A percentile compares a stretch with the other conserved stretches of the same genome.
Evolutionary conservation across 2,329 filamentous ascomycete species (phyloP).

Genomic region (Escovopsis weberi): DNA sequence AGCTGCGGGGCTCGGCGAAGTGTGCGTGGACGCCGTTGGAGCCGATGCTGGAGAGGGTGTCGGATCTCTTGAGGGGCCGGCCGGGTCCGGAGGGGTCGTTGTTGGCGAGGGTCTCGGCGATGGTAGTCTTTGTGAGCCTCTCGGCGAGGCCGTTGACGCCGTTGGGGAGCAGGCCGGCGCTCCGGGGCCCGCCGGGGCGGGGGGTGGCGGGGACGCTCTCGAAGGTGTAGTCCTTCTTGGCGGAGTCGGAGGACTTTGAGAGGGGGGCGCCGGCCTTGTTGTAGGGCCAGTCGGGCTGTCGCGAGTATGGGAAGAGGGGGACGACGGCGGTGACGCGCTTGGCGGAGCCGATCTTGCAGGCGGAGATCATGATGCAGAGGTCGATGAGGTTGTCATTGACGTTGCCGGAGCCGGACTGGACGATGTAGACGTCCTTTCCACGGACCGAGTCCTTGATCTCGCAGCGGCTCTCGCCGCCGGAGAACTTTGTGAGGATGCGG

Average conservation of each 20-base stretch:
- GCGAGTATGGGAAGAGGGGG: slow-evolving; percentile 90
- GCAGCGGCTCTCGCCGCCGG: slow-evolving; percentile 84
- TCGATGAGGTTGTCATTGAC: slow-evolving; percentile 97
- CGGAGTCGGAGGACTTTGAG: slow-evolving; percentile 44
- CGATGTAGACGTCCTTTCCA: slow-evolving; percentile 97
- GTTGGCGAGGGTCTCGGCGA: slow-evolving; percentile 29
- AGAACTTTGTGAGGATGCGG: slow-evolving; percentile 80
- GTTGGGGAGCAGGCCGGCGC: slow-evolving; percentile 43
- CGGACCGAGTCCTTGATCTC: slow-evolving; percentile 95
- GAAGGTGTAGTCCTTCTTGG: slow-evolving; percentile 61
- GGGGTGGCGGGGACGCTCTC: slow-evolving; percentile 86
- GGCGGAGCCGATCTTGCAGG: slow-evolving; percentile 88
- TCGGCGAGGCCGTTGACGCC: slow-evolving; percentile 56
- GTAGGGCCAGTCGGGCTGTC: slow-evolving; percentile 92
- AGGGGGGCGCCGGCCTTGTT: slow-evolving; percentile 89
- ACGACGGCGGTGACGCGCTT: slow-evolving; percentile 87
- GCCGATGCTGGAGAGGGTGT: slow-evolving; percentile 19
- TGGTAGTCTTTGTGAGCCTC: slow-evolving; percentile 53
- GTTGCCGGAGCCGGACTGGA: slow-evolving; percentile 81
- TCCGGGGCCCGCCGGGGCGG: slow-evolving; percentile 54
- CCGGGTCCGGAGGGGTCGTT: slow-evolving; percentile 21
- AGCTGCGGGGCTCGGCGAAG: slow-evolving; percentile 30
- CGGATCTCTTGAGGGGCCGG: slow-evolving; percentile 18
- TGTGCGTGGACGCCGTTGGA: slow-evolving; percentile 24
- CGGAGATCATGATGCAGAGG: slow-evolving; percentile 94